Conservation (phyloP, 1,284 basidiomycete species). For the Coniophora puteana region DNA sequence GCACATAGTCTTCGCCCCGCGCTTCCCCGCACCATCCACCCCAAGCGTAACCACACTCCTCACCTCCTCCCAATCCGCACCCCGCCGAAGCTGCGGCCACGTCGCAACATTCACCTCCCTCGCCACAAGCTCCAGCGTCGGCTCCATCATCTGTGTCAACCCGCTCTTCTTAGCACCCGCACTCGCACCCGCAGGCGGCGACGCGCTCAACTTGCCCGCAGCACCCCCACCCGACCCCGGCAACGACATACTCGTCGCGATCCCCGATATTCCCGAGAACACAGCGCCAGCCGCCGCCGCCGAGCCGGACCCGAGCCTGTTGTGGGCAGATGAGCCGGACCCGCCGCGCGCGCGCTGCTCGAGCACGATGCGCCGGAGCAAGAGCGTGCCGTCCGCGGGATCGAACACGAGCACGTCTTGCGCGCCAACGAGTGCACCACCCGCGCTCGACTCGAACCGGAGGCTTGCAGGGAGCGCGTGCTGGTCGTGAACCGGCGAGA, state of each 20-base stretch:
- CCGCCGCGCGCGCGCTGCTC: slow-evolving; percentile 35
- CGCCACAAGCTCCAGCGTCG: slow-evolving; percentile 47
- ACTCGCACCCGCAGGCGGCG: slow-evolving; percentile 11
- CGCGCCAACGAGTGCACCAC: slow-evolving; percentile 42
- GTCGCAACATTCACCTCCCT: slow-evolving; percentile 50
- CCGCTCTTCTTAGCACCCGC: slow-evolving; percentile 17
- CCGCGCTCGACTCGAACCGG: slow-evolving; percentile 30
- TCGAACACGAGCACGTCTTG: slow-evolving; percentile 69
- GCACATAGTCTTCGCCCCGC: slow-evolving; percentile 11
- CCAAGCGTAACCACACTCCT: neutral
- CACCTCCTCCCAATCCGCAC: slow-evolving; percentile 12
- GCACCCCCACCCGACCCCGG: slow-evolving; percentile 36
- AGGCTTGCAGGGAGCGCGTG: slow-evolving; percentile 35
- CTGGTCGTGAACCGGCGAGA: slow-evolving; percentile 41
- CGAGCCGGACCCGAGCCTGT: neutral
- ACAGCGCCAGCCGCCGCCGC: slow-evolving; percentile 17
- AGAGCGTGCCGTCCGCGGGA: slow-evolving; percentile 52
- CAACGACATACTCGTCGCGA: slow-evolving; percentile 39
- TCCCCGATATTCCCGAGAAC: slow-evolving; percentile 29
- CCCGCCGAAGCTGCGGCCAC: slow-evolving; percentile 27
- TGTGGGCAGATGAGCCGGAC: slow-evolving; percentile 7
- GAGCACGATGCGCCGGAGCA: slow-evolving; percentile 49
- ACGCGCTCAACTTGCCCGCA: slow-evolving; percentile 27
- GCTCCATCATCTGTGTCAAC: slow-evolving; percentile 42
- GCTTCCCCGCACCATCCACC: slow-evolving; percentile 2